Base-by-base conservation (phyloP, 805 yeast genomes). In the Jamesozyma rosinii region DNA sequence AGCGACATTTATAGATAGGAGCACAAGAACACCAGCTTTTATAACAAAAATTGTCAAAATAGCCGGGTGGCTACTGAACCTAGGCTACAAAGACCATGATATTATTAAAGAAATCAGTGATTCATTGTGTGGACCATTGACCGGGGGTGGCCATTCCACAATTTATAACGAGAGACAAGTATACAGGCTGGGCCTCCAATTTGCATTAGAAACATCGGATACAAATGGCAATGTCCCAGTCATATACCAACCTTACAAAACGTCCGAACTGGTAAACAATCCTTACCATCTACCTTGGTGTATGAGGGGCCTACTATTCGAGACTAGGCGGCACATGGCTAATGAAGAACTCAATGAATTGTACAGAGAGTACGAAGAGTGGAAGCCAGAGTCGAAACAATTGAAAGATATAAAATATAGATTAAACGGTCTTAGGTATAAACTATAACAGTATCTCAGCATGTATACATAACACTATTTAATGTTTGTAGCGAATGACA, bases 201-300 rank as follows among this genome's bases (percentile, higher is more conserved):
- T 83, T 57, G 75, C 85, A 1, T 63, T 89, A 19, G 88, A 83
- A 52, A 86, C 97, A 0, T 75, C 80, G 17, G 80, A 79, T 50
- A 58, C 79, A 17, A 64, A 71, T 11, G 61, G 66, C 34, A 68
- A 74, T 14, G 53, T 57, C 9, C 68, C 70, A 5, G 54, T 66
- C 4, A 59, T 52, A 17, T 63, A 55, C 47, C 59, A 52, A 42
- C 67, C 69, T 4, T 84, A 81, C 57, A 76, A 76, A 40, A 70
- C 84, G 33, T 78, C 84, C 6, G 75, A 75, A 48, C 63, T 82
- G 17, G 87, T 86, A 1, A 67, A 75, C 22, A 89, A 90, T 61
- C 96, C 96, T 0, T 90, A 75, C 55, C 78, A 83, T 45, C 65
- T 90, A 32, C 97, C 97, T 1, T 90, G 97, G 96, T 83, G 94